Base-by-base conservation (phyloP, 2,329 filamentous ascomycete species). In the Fusarium aywerte region DNA sequence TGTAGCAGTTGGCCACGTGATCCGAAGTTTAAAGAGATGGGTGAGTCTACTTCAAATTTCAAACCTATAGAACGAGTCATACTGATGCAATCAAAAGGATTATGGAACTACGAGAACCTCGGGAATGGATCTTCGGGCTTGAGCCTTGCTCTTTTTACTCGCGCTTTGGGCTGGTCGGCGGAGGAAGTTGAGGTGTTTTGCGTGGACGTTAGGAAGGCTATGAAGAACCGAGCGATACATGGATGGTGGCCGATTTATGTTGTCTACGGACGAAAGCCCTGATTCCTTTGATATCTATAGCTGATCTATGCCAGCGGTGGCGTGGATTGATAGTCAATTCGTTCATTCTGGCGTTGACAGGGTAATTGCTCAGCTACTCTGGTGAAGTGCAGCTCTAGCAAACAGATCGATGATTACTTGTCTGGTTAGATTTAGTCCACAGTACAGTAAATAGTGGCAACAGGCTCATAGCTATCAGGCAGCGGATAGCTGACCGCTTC, bases 1-100 rank as follows among this genome's bases (percentile, higher is more conserved):
- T 78, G 78, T 32, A 84, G 82, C 64, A 73, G 77, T 10, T 88
- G 85, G 85, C 81, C 84, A 0, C 82, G 80, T 36, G 81, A 85
- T 42, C 77, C 78, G 4, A 80, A 81, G 27, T 78, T 83, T 42
- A 88, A 87, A 70, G 80, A 86, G 40, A 70, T 86, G 4, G 85
- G 84, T 77, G 62, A 21, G 69, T n/a, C 9, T 27, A 0, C 11
- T 18, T 4, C 3, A 3, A 6, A 16, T 18, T 7, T 0, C 21
- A 2, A 1, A 11, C 1, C 4, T 6, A 9, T 11, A n/a, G n/a
- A n/a, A 15, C 8, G 4, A 18, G 1, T 1, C 2, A 4, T 29
- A 4, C 7, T 43, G 7, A 3, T 1, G 0, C 2, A 6, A 7
- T 8, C 13, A 15, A n/a, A 81, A 56, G 85, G 84, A 0, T 70